Percentiles rank a stretch among this genome's conserved stretches.
Conservation (phyloP, 441 rosid genomes). For the Croton setiger region DNA sequence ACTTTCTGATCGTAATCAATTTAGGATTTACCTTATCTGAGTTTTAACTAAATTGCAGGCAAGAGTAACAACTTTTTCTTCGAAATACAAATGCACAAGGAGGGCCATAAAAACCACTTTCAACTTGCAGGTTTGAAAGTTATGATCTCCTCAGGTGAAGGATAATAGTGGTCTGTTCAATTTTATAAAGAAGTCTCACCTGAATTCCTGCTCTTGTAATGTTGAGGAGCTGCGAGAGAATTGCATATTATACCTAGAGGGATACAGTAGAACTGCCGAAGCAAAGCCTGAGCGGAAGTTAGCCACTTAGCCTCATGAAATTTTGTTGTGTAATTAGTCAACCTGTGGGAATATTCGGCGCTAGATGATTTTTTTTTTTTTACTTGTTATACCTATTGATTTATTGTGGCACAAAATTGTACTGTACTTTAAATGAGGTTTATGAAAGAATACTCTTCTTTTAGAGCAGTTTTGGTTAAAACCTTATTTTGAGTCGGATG, state of each 20-base stretch:
- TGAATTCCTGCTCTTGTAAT: background rate
- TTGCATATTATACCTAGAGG: background rate
- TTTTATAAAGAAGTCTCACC: background rate
- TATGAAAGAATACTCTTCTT: background rate
- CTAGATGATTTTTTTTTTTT: background rate
- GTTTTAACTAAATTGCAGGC: slow-evolving; percentile 36
- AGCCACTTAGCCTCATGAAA: background rate
- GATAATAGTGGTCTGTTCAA: background rate
- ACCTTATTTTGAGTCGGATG: no score
- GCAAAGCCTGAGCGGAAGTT: background rate
- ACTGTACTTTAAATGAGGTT: background rate
- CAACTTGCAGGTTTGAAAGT: background rate
- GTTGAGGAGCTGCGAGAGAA: background rate
- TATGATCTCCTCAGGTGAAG: background rate
- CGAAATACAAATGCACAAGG: background rate
- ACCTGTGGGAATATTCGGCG: no score
- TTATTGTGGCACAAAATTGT: background rate
- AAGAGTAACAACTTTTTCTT: slow-evolving; percentile 22
- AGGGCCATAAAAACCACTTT: slow-evolving; percentile 5
- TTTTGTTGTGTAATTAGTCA: slow-evolving; percentile 7
- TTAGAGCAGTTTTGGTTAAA: no score
- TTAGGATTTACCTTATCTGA: background rate
- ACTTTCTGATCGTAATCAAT: background rate
- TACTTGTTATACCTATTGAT: no score
- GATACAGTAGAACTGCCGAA: background rate